A percentile compares a stretch with the other conserved stretches of the same genome.
phyloP scores from a whole-genome alignment of 1,284 basidiomycete species.

The Lentinus polychrous region DNA sequence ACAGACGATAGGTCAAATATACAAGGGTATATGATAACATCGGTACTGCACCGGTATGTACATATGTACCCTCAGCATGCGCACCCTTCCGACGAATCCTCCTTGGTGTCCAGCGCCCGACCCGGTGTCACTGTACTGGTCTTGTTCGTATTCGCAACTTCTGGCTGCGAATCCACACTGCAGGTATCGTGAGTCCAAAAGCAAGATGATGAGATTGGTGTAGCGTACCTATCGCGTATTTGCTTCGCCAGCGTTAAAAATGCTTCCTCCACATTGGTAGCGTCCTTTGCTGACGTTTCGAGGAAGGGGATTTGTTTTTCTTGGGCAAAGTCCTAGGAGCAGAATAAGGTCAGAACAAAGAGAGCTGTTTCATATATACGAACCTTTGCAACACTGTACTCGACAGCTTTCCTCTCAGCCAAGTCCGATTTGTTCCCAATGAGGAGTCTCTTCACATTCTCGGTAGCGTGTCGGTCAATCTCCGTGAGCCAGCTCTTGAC shows the following conservation, averaged over 20 bases:
- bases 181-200: neutral
- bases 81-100: constrained; percentile 19
- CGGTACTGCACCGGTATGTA: neutral
- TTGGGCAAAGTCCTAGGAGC: constrained; percentile 81
- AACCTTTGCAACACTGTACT: constrained; percentile 93
- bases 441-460: constrained; percentile 97
- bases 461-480: constrained; percentile 98
- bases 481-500: constrained; percentile 99
- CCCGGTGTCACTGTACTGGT: constrained; percentile 21
- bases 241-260: constrained; percentile 99
- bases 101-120: constrained; percentile 18
- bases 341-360: neutral
- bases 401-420: constrained; percentile 96
- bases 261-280: constrained; percentile 97
- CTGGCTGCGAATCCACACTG: constrained; percentile 22
- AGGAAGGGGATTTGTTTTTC: constrained; percentile 93
- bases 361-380: neutral
- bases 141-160: constrained; percentile 14
- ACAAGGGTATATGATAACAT: neutral
- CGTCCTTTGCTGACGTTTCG: constrained; percentile 98
- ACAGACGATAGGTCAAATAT: neutral
- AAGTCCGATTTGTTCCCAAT: constrained; percentile 99
- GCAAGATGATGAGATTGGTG: neutral
- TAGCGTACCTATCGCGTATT: constrained; percentile 81
- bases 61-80: constrained; percentile 16